phyloP scores from a whole-genome alignment of 495 filamentous ascomycete species.

The Talaromyces ruber region DNA sequence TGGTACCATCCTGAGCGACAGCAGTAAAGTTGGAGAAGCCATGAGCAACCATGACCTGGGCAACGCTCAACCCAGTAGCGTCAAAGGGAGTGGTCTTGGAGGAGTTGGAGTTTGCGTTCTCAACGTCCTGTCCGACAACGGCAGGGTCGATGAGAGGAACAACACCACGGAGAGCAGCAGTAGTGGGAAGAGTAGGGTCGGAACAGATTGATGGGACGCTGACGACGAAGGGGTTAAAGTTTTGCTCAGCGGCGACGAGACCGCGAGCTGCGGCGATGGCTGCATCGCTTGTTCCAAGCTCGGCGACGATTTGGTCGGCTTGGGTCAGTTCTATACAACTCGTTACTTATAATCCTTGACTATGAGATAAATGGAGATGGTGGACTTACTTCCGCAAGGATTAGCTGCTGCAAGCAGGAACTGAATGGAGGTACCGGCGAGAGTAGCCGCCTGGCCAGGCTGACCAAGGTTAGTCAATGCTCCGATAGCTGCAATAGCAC shows the following conservation, averaged over 20 bases:
- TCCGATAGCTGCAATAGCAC: neutral
- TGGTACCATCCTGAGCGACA: neutral
- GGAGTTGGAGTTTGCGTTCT: neutral
- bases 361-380: neutral
- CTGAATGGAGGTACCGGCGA: neutral
- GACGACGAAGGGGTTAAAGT: slow-evolving; percentile 1
- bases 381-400: neutral
- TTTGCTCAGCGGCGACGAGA: neutral
- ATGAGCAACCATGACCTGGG: slow-evolving; percentile 1
- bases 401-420: slow-evolving; percentile 1
- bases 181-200: neutral
- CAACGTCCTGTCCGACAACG: neutral
- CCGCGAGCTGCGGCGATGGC: neutral
- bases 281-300: neutral
- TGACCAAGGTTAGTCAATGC: neutral
- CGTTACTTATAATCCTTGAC: neutral
- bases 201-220: neutral
- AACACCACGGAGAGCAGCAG: neutral
- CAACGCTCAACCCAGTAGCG: neutral
- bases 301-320: neutral
- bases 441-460: neutral
- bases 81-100: neutral
- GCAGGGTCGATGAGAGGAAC: neutral
- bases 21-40: slow-evolving; percentile 1
- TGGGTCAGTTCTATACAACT: neutral